Evolutionary conservation across 1,284 basidiomycete genomes (phyloP), one percentile per base, ranked within the genome.

Genomic region (Tilletia caries): DNA sequence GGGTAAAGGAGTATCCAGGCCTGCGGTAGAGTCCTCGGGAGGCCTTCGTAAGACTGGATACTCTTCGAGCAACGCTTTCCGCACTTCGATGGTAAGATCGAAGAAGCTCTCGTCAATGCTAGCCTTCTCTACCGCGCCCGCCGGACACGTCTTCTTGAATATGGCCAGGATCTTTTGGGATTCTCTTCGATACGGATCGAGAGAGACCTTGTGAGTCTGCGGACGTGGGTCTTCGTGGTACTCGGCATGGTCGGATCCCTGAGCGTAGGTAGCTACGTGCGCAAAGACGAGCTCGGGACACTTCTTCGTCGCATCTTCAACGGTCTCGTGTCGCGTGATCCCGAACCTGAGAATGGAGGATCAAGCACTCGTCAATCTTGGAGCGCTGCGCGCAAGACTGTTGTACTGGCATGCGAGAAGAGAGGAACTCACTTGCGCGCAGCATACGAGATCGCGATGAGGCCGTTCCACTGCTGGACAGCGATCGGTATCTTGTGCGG

Each of bases 371-470:
- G n/a, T n/a, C n/a, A n/a, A 44, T 44, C 41, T 8, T 10, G 10
- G 10, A 44, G 10, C 8, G 8, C 41, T 44, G 10, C 8, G 18
- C 41, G 18, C 10, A 44, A 8, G 41, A 10, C 18, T 18, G 8
- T 44, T 18, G 10, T 18, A 44, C 18, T 52, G 12, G 50, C 10
- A 52, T 10, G 23, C 8, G n/a, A n/a, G n/a, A n/a, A n/a, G n/a
- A n/a, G n/a, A n/a, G 23, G 50, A 6, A 52, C 50, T 52, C 50
- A 60, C 79, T 89, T 90, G 69, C 95, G 87, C 0, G 96, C 95
- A 2, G 93, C 91, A 82, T 98, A 98, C 84, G 95, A 96, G 73
- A 98, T 91, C 0, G 96, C 96, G 71, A 99, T 98, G 58, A 88
- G 83, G 20, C 85, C 85, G 66, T 92, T 88, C 33, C 54, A 60